Percentiles rank a stretch among this genome's conserved stretches.
Conservation (phyloP, 805 yeast genomes). For the Cyberlindnera americana region DNA sequence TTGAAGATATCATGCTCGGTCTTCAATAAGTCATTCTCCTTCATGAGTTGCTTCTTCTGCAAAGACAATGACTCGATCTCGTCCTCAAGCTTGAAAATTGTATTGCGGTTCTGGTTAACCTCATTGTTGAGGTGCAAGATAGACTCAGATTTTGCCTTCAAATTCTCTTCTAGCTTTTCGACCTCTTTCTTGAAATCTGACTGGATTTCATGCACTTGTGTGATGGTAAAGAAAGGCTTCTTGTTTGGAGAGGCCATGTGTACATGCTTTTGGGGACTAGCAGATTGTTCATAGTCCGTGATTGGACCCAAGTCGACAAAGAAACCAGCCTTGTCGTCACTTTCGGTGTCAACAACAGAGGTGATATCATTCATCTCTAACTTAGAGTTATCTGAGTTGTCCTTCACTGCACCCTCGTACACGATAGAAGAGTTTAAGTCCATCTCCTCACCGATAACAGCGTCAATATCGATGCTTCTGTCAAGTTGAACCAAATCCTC, state of each 20-base stretch:
- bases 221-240: conserved; percentile 27
- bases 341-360: too few relatives aligned
- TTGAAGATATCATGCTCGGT: conserved; percentile 22
- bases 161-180: conserved; percentile 18
- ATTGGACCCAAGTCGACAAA: conserved; percentile 8
- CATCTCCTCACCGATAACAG: too few relatives aligned
- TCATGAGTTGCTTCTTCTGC: conserved; percentile 18
- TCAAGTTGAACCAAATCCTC: conserved; percentile 13
- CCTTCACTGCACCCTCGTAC: too few relatives aligned
- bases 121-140: conserved; percentile 19
- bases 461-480: too few relatives aligned
- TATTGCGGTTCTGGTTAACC: conserved; percentile 15
- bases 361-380: too few relatives aligned
- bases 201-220: conserved; percentile 28
- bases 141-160: conserved; percentile 18
- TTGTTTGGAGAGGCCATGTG: conserved; percentile 20
- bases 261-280: conserved; percentile 10
- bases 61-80: conserved; percentile 16
- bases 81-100: conserved; percentile 20
- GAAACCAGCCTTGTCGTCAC: conserved; percentile 6
- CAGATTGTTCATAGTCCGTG: conserved; percentile 7
- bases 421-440: too few relatives aligned
- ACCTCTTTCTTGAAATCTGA: conserved; percentile 23
- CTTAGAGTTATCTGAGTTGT: too few relatives aligned
- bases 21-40: conserved; percentile 20